Base-by-base conservation (phyloP, 208 protist species). In the Leishmania tarentolae region DNA sequence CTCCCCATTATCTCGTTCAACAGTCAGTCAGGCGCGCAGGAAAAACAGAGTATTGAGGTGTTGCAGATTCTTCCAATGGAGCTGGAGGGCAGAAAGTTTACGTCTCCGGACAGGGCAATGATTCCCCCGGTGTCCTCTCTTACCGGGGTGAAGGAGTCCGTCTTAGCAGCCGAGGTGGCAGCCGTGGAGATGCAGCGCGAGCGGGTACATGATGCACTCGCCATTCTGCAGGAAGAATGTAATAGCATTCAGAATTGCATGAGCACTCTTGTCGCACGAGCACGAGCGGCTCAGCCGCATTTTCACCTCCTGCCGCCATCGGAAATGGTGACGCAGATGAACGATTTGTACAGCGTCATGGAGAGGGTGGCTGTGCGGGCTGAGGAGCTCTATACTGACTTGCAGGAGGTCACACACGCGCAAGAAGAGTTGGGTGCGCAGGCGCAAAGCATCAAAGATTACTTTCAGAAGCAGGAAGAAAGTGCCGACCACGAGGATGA, bases 301-400 rank as follows among this genome's bases (percentile, higher is more conserved):
- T 97, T 97, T 85, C 94, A 96, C 78, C 77, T 96, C 8, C 84
- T 97, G 19, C 91, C 93, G 24, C 94, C 94, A 9, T 86, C 86
- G 0, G 94, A 96, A 79, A 96, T 97, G 93, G 89, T 96, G 37
- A 75, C 63, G 42, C 91, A 95, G 82, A 86, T 97, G 87, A 96
- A 96, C 80, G 91, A 96, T 75, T 87, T 97, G 40, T 97, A 96
- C 85, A 84, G 68, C 63, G 88, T 95, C 8, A 90, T 94, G 88
- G 93, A 97, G 74, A 88, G 91, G 80, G 88, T 97, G 47, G 94
- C 91, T 0, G 56, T 90, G 28, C 90, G 89, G 7, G 88, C 90
- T 17, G 86, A 94, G 70, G 89, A 92, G 40, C 76, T 95, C 15
- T 83, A 85, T 44, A 89, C 76, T 21, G 92, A 96, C 35, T 50